phyloP scores from a whole-genome alignment of 2,329 filamentous ascomycete species.

The Coniochaeta sp. region DNA sequence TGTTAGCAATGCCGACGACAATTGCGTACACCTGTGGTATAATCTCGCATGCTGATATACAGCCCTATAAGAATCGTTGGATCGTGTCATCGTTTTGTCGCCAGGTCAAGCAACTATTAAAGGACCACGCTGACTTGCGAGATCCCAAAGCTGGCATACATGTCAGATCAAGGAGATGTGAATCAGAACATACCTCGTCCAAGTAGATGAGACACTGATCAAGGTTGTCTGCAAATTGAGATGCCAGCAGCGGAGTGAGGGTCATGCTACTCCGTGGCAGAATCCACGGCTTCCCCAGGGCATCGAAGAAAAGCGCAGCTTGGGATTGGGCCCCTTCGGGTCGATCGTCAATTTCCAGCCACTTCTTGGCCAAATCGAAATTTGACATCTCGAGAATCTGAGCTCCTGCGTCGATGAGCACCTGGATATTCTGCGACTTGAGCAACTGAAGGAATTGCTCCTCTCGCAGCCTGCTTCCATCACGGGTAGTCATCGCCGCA shows the following conservation, averaged over 20 bases:
- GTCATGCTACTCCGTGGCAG: constrained; percentile 26
- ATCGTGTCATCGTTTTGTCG: too few relatives aligned
- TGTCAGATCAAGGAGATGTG: too few relatives aligned
- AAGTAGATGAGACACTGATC: constrained; percentile 48
- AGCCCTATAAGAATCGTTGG: too few relatives aligned
- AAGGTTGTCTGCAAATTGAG: constrained; percentile 47
- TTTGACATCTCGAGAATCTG: constrained; percentile 58
- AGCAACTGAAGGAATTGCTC: constrained; percentile 34
- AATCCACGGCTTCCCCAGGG: constrained; percentile 36
- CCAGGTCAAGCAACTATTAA: too few relatives aligned
- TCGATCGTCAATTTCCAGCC: constrained; percentile 38
- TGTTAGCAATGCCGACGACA: constrained; percentile 3
- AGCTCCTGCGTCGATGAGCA: constrained; percentile 60
- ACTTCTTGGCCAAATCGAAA: constrained; percentile 35
- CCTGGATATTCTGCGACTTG: constrained; percentile 27
- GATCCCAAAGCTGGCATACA: too few relatives aligned
- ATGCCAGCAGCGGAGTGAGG: constrained; percentile 39
- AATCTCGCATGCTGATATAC: background rate
- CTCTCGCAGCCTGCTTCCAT: constrained; percentile 35
- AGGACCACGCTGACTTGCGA: too few relatives aligned
- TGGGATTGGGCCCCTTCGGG: constrained; percentile 19
- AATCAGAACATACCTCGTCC: constrained; percentile 44
- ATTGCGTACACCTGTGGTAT: background rate
- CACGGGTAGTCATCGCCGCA: constrained; percentile 21
- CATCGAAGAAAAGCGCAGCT: constrained; percentile 48